phyloP scores from a whole-genome alignment of 83 land plant species.

The Diphasiastrum complanatum region DNA sequence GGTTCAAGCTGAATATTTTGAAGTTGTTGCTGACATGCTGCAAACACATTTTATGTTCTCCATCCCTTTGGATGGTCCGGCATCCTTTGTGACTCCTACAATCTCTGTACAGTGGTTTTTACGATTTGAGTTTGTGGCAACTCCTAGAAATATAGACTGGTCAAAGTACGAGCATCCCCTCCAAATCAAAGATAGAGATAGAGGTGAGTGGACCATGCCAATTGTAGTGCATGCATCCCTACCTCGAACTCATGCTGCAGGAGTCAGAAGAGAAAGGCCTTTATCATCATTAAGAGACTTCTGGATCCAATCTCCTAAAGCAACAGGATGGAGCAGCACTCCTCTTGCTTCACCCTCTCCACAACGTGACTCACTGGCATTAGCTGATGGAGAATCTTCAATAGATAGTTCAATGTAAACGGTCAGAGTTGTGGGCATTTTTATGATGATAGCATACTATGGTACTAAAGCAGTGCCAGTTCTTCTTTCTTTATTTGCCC shows the following conservation, averaged over 20 bases:
- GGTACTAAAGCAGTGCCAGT: no score
- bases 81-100: slow-evolving; percentile 74
- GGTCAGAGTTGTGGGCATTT: no score
- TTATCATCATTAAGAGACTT: no score
- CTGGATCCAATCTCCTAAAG: no score
- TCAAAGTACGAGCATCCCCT: slow-evolving; percentile 78
- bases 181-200: slow-evolving; percentile 66
- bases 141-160: slow-evolving; percentile 63
- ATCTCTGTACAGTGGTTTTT: slow-evolving; percentile 84
- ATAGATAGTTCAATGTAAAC: no score
- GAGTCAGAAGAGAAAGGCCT: slow-evolving; percentile 41
- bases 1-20: slow-evolving; percentile 85
- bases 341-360: no score
- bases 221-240: slow-evolving; percentile 74
- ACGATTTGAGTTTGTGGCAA: slow-evolving; percentile 84
- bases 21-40: slow-evolving; percentile 76
- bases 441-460: no score
- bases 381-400: no score
- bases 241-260: slow-evolving; percentile 34
- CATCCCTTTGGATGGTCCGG: slow-evolving; percentile 92
- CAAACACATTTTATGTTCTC: slow-evolving; percentile 91
- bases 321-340: no score
- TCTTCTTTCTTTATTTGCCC: no score
- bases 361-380: no score
- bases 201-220: slow-evolving; percentile 84